Evolutionary conservation across 1,139 yeast genomes (phyloP), one percentile per base, ranked within the genome.

Genomic region (Nakaseomyces delphensis): DNA sequence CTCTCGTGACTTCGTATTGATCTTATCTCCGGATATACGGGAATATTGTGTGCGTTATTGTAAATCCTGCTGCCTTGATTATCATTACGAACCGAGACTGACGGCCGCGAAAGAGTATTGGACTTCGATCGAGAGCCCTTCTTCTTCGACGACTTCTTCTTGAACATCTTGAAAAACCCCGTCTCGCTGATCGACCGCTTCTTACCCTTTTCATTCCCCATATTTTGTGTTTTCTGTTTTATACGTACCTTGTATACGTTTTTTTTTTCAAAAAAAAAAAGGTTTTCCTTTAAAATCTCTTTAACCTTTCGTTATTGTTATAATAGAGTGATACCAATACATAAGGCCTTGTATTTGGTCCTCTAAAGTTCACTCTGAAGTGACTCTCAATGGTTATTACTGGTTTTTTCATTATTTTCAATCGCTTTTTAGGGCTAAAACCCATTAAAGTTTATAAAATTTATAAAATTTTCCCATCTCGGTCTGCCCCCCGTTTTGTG

Each of bases 131-230:
- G 7, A 16, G 23, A 16, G 7, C 18, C 9, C 14, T 19, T n/a
- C 36, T 31, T 33, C 37, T 33, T 33, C 37, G 37, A 33, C 40
- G 11, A 16, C 31, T 27, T 36, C 42, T 31, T 45, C 45, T 43
- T 45, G 19, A 48, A 42, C 14, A 47, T 39, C 41, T 42, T 49
- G 35, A 50, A 38, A 21, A 53, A 41, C 3, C 47, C 46, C 9
- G 43, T 39, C 19, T 51, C 54, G 36, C 53, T 48, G 3, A 45
- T 25, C 1, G 51, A 43, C 39, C 50, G 42, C 8, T 29, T 37
- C 19, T 42, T 40, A 15, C 35, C 13, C 27, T 33, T 33, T 9
- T 33, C 18, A 4, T 33, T 15, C 18, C 25, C 37, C 37, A 33
- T 33, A 27, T 27, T 11, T 27, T n/a, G 13, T 5, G 6, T n/a